These are phyloP conservation scores for Talaromyces sp. DNA, from an alignment of 2,329 filamentous ascomycete genomes.

Conservation along the genomic window DNA sequence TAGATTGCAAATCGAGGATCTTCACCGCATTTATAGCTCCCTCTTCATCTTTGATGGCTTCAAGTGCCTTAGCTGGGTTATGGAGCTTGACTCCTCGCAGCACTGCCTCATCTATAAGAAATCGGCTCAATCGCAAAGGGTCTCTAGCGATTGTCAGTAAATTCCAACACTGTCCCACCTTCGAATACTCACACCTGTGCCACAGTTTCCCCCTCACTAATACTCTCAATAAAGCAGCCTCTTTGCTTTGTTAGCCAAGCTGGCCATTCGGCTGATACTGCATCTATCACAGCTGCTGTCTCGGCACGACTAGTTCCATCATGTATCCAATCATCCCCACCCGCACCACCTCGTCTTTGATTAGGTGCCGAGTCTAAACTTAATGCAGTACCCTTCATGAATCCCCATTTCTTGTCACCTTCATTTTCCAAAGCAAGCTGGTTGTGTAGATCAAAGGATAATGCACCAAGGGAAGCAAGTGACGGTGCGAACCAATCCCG, in stretches of 20 bases:
- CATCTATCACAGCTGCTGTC: conserved; percentile 47
- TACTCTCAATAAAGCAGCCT: conserved; percentile 62
- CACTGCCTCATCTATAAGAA: conserved; percentile 62
- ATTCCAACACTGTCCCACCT: background rate
- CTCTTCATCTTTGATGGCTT: conserved; percentile 54
- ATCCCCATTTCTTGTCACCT: conserved; percentile 63
- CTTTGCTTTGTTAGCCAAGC: conserved; percentile 61
- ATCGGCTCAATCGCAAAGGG: conserved; percentile 66
- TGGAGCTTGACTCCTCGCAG: conserved; percentile 66
- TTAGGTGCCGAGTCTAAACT: conserved; percentile 51
- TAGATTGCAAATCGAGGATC: conserved; percentile 47
- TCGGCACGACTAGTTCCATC: conserved; percentile 66
- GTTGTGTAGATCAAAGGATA: conserved; percentile 71
- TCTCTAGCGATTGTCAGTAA: conserved; percentile 53
- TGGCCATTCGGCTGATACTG: conserved; percentile 47
- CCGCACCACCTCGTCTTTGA: conserved; percentile 43
- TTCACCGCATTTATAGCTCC: conserved; percentile 57
- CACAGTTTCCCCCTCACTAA: conserved; percentile 62
- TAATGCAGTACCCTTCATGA: conserved; percentile 61
- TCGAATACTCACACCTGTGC: conserved; percentile 63
- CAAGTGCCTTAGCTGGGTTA: conserved; percentile 62
- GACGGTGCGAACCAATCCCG: conserved; percentile 69
- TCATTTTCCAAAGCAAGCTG: conserved; percentile 62
- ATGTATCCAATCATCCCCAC: conserved; percentile 66
- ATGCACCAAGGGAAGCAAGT: conserved; percentile 60